Evolutionary conservation across 1,284 basidiomycete genomes (phyloP).

Genomic region (Phellinidium pouzarii): DNA sequence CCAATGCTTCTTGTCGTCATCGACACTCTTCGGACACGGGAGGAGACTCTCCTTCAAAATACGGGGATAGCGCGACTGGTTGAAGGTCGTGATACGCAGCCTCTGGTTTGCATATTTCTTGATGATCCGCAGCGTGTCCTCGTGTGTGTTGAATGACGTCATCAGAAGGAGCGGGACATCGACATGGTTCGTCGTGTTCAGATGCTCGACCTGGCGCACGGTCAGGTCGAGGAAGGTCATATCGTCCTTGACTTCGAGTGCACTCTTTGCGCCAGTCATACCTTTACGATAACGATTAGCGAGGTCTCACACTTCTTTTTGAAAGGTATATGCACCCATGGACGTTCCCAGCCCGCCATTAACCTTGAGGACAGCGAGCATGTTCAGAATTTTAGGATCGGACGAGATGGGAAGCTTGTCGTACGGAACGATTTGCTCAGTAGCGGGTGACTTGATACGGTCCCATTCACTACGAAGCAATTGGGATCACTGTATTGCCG

Average conservation of each 20-base stretch:
- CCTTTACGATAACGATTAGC: constrained; percentile 34
- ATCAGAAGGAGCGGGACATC: constrained; percentile 97
- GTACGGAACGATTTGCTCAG: constrained; percentile 90
- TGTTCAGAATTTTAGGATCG: constrained; percentile 73
- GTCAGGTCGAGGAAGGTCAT: constrained; percentile 99
- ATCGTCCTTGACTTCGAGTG: constrained; percentile 90
- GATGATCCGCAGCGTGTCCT: constrained; percentile 95
- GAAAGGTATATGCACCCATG: constrained; percentile 61
- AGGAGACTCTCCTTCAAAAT: constrained; percentile 93
- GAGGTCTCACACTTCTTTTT: neutral
- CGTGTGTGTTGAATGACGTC: constrained; percentile 99
- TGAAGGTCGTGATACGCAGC: constrained; percentile 91
- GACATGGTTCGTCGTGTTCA: constrained; percentile 64
- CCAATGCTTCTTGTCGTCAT: constrained; percentile 94
- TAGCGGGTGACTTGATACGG: constrained; percentile 90
- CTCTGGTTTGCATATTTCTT: constrained; percentile 99
- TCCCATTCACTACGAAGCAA: constrained; percentile 79
- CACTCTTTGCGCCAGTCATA: constrained; percentile 90
- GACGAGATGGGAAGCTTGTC: constrained; percentile 56
- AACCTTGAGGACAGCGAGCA: constrained; percentile 97
- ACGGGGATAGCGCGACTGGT: constrained; percentile 96
- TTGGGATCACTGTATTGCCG: constrained; percentile 11
- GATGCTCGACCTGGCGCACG: constrained; percentile 92
- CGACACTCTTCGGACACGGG: constrained; percentile 81
- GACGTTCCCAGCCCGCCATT: constrained; percentile 98